These are phyloP conservation scores for Aspergillus pseudonomiae DNA, from an alignment of 2,329 filamentous ascomycete genomes.

Conservation along the genomic window DNA sequence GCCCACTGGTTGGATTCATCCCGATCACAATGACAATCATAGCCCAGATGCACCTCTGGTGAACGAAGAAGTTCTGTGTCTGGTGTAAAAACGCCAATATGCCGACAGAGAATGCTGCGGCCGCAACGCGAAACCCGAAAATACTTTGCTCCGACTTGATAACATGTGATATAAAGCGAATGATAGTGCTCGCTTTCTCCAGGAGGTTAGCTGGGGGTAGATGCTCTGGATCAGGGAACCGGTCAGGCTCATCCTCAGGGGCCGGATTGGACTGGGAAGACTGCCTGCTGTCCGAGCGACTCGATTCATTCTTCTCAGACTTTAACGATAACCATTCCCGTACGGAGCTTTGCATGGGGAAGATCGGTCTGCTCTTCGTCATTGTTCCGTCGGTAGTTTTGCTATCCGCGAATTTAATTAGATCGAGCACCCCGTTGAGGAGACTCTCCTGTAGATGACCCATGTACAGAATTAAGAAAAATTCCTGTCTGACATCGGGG, in stretches of 20 bases:
- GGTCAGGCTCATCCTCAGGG: conserved; percentile 48
- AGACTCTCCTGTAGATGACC: conserved; percentile 66
- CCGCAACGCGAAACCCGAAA: conserved; percentile 71
- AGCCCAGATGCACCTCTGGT: conserved; percentile 72
- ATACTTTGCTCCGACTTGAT: conserved; percentile 65
- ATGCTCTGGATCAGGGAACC: conserved; percentile 67
- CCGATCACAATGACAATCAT: conserved; percentile 74
- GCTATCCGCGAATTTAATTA: conserved; percentile 68
- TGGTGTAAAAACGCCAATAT: conserved; percentile 66
- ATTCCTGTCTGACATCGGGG: conserved; percentile 53
- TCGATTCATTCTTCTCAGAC: conserved; percentile 13
- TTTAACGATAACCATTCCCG: conserved; percentile 58
- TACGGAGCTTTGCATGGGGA: conserved; percentile 63
- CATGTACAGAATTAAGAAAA: conserved; percentile 65
- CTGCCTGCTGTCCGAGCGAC: conserved; percentile 13
- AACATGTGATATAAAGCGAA: conserved; percentile 61
- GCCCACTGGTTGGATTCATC: conserved; percentile 69
- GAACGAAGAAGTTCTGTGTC: conserved; percentile 67
- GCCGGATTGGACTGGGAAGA: conserved; percentile 20
- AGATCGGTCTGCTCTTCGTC: conserved; percentile 61
- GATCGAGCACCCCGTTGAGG: conserved; percentile 60
- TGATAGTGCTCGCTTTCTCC: conserved; percentile 62
- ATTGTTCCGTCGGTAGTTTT: conserved; percentile 66
- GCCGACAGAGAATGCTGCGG: conserved; percentile 70
- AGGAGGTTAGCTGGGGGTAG: conserved; percentile 63